Evolutionary conservation across 2,329 filamentous ascomycete genomes (phyloP).

Genomic region (Akanthomyces lecanii): DNA sequence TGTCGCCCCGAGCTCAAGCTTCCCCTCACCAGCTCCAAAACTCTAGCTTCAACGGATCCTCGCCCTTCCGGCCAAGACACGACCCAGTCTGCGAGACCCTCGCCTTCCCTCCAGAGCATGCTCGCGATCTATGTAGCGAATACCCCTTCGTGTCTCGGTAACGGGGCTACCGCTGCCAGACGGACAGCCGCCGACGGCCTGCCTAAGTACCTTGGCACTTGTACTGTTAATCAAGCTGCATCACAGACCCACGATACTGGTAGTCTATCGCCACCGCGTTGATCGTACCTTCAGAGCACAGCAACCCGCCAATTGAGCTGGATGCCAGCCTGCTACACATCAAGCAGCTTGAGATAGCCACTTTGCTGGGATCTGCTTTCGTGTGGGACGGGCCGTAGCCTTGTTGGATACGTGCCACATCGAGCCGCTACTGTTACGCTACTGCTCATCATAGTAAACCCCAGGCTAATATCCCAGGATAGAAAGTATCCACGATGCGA

Average conservation of each 20-base stretch:
- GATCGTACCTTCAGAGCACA: not conserved
- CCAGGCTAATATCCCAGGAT: not conserved
- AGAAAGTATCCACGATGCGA: not conserved
- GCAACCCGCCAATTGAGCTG: not conserved
- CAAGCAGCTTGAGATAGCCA: too few species aligned
- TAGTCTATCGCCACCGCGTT: not conserved
- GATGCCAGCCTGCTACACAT: not conserved
- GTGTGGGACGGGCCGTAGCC: not conserved
- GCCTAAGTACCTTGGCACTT: not conserved
- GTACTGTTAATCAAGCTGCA: not conserved
- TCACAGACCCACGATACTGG: not conserved
- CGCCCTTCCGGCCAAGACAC: slow-evolving; percentile 13
- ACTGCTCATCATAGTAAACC: not conserved
- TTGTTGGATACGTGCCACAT: not conserved
- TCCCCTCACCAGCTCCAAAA: not conserved
- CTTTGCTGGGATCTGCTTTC: not conserved
- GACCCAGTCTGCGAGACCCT: slow-evolving; percentile 4
- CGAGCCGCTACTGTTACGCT: not conserved
- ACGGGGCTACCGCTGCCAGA: not conserved
- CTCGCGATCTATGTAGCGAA: not conserved
- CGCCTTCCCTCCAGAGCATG: not conserved
- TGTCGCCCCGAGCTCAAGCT: not conserved
- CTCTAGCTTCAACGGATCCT: not conserved
- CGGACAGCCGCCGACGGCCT: not conserved
- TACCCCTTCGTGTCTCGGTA: slow-evolving; percentile 3